Base-by-base conservation (phyloP, 148 eudicot genomes). In the Fagopyrum homotropicum region DNA sequence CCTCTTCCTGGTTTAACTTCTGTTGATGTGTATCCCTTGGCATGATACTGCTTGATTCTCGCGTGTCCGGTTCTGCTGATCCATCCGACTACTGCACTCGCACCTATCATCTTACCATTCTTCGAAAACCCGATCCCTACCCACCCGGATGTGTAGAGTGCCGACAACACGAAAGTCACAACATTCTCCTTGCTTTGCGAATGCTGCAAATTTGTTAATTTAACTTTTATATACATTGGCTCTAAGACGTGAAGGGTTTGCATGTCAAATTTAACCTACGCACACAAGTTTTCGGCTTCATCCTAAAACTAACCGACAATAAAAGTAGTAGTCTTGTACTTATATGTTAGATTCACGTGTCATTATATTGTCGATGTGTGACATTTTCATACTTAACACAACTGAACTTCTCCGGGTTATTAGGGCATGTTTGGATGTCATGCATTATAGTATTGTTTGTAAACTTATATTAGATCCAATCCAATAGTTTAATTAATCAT, bases 51-150 rank as follows among this genome's bases (percentile, higher is more conserved):
- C 74, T 82, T 92, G 82, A 95, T 85, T 78, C 85, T 80, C 44
- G 91, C 88, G 55, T 81, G 81, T 44, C 99, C 97, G 9, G 82
- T 84, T 73, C 45, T 73, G 43, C 75, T 92, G 7, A 95, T 79
- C 99, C 99, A 95, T 73, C 96, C 99, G 43, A 95, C 99, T 88
- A 95, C 85, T 66, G 96, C 93, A 76, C 99, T 95, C 7, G 91
- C 85, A 44, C 89, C 89, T 17, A 86, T 82, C 99, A 95, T 95
- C 89, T 80, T 88, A n/a, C 99, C 99, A 51, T 92, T 81, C 75
- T 83, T 89, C 6, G 99, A 95, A 51, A 95, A 90, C 1, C 91
- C 99, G 15, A 95, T 89, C 26, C 97, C 99, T 9, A 95, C 97
- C 97, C 97, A 95, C 76, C 99, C 99, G 11, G 84, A 81, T 14